Conservation (phyloP, 2,329 filamentous ascomycete species). For the Penicillium sp. region DNA sequence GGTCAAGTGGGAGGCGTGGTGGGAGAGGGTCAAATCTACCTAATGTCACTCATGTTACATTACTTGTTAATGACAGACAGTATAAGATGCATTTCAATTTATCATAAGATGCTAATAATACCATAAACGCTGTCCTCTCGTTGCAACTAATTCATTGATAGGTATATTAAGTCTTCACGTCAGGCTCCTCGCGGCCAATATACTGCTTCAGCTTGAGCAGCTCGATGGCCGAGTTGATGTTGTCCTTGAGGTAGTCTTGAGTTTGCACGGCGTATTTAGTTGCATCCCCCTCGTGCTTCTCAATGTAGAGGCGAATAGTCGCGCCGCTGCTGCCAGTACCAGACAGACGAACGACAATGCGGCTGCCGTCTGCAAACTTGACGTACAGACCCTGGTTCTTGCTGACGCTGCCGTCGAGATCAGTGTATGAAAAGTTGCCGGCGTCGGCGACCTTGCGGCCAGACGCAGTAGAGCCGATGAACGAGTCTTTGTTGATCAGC, state of each 20-base stretch:
- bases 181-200: constrained; percentile 85
- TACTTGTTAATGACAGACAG: not conserved
- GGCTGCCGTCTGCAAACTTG: constrained; percentile 89
- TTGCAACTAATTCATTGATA: no score
- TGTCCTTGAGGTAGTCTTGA: constrained; percentile 91
- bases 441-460: constrained; percentile 83
- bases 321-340: constrained; percentile 93
- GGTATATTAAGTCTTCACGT: constrained; percentile 81
- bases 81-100: not conserved
- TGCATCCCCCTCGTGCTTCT: constrained; percentile 85
- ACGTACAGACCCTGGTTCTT: constrained; percentile 95
- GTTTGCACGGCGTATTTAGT: constrained; percentile 59
- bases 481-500: constrained; percentile 69
- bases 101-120: constrained; percentile 1
- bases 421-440: constrained; percentile 96
- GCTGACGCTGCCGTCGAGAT: constrained; percentile 93
- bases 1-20: constrained; percentile 74
- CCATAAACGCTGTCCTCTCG: no score
- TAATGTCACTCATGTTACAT: no score
- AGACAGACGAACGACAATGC: constrained; percentile 90
- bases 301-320: constrained; percentile 94
- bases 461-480: constrained; percentile 76
- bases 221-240: constrained; percentile 78
- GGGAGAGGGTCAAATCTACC: constrained; percentile 55
- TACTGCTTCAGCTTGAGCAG: constrained; percentile 92